These are phyloP conservation scores for Chlorella vulgaris DNA, from an alignment of 139 green algal genomes.

Conservation along the genomic window DNA sequence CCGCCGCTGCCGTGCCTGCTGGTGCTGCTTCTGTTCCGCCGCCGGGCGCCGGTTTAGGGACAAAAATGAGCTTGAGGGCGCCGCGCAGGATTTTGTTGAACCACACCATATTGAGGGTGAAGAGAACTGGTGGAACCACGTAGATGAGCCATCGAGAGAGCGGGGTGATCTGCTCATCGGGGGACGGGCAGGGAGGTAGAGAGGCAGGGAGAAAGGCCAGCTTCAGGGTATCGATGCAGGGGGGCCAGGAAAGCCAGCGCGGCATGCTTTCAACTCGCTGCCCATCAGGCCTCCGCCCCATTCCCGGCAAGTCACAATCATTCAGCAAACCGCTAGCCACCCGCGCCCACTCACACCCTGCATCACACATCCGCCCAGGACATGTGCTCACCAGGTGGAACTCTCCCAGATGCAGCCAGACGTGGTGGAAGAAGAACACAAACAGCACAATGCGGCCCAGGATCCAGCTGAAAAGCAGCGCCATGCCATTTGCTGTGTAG, in stretches of 20 bases:
- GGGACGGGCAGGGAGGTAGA: not conserved
- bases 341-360: too few species aligned
- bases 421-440: constrained; percentile 41
- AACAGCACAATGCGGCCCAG: constrained; percentile 42
- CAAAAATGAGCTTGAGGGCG: constrained; percentile 26
- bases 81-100: constrained; percentile 44
- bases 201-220: not conserved
- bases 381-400: constrained; percentile 23
- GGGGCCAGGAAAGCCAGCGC: too few species aligned
- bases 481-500: constrained; percentile 38
- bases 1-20: too few species aligned
- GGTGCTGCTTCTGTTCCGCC: too few species aligned
- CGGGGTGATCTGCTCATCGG: not conserved
- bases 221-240: not conserved
- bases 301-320: too few species aligned
- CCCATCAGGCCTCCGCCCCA: too few species aligned
- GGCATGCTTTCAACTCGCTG: too few species aligned
- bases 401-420: constrained; percentile 27
- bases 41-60: not conserved
- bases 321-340: too few species aligned
- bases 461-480: constrained; percentile 39
- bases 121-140: constrained; percentile 35
- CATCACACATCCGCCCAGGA: too few species aligned
- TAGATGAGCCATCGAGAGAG: constrained; percentile 23
- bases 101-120: constrained; percentile 46